Evolutionary conservation across 306 rosid genomes (phyloP).

Genomic region (Sophora flavescens): DNA sequence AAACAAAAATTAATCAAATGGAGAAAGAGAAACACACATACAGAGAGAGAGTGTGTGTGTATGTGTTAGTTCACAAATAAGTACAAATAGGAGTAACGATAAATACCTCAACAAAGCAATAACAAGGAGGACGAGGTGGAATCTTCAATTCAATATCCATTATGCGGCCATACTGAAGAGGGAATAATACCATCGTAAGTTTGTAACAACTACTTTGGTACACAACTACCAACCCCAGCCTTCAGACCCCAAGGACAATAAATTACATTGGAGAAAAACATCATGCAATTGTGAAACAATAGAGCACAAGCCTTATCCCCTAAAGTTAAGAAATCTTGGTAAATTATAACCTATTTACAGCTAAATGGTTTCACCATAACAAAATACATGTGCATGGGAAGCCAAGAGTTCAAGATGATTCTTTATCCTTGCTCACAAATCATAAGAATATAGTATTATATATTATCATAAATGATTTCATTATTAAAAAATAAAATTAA

Average conservation of each 20-base stretch:
- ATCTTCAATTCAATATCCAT: conserved; percentile 93
- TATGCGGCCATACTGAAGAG: conserved; percentile 92
- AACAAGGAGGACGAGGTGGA: conserved; percentile 98
- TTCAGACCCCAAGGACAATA: background rate
- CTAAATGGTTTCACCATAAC: background rate
- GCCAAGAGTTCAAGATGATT: background rate
- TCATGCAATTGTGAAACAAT: background rate
- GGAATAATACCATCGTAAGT: conserved; percentile 40
- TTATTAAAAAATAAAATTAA: background rate
- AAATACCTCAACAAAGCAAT: conserved; percentile 94
- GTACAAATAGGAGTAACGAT: background rate
- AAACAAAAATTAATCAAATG: conserved; percentile 12
- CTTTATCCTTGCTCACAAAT: background rate
- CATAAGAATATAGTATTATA: background rate
- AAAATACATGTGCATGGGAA: background rate
- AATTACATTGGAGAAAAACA: background rate
- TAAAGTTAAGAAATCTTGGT: background rate
- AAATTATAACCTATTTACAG: conserved; percentile 7
- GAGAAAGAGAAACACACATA: background rate
- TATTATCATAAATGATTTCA: background rate
- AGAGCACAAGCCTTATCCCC: background rate
- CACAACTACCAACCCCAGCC: conserved; percentile 32
- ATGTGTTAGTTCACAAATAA: background rate
- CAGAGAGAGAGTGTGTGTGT: background rate
- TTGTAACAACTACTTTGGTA: conserved; percentile 29